Base-by-base conservation (phyloP, 805 yeast genomes). In the Clavispora carvajalis region DNA sequence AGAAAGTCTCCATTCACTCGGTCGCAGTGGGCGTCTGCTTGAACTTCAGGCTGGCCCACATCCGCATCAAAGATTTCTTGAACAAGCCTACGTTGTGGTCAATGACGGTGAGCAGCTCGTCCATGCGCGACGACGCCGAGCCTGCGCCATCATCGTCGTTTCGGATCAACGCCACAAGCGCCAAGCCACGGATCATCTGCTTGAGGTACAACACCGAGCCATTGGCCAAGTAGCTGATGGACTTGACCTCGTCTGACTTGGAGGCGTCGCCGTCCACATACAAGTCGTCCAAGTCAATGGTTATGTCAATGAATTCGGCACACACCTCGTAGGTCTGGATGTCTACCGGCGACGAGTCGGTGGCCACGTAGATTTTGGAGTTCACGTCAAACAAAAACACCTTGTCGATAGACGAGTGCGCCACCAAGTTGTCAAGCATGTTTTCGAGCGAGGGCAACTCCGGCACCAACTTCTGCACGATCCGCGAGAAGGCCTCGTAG, bases 291-390 rank as follows among this genome's bases (percentile, higher is more conserved):
- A 93, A 65, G 56, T 93, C 98, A 19, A 89, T 82, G 3, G 96
- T 82, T 12, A 91, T 93, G 60, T 93, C 98, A 34, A 93, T 91
- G 56, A 93, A 93, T 56, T 93, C 98, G 0, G 97, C 95, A 62
- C 98, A 93, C 2, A 91, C 95, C 59, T 93, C 97, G 59, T 93
- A 93, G 0, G 95, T 86, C 56, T 89, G 95, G 30, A 88, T 84
- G 63, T 91, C 98, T 29, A 91, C 96, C 0, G 98, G 97, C 2
- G 90, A 81, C 0, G 96, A 85, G 60, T 93, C 99, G 0, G 98
- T 91, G 5, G 97, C 96, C 36, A 91, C 89, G 58, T 91, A 93
- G 16, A 93, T 86, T 59, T 93, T 93, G 13, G 96, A 85, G 55
- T 86, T 85, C 19, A 91, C 79, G 58, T 93, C 99, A 54, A 93